Conservation (phyloP, 768 basidiomycete genomes). For the Exsudoporus frostii region DNA sequence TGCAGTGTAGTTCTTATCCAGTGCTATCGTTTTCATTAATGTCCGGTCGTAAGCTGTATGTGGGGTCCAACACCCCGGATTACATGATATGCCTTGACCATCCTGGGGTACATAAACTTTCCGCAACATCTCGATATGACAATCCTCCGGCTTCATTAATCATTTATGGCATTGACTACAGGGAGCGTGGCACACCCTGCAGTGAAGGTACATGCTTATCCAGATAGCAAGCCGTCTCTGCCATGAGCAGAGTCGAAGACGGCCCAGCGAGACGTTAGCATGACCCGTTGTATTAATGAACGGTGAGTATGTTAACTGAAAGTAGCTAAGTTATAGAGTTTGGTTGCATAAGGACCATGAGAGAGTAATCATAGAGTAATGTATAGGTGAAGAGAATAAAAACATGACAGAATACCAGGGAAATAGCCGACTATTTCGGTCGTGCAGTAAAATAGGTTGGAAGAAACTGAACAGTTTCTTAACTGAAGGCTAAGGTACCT, state of each 20-base stretch:
- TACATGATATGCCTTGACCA: conserved; percentile 18
- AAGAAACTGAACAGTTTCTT: background rate
- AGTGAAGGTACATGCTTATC: conserved; percentile 13
- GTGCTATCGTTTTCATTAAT: background rate
- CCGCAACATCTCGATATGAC: too few relatives aligned
- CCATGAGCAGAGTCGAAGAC: background rate
- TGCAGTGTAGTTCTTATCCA: background rate
- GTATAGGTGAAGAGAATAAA: conserved; percentile 7
- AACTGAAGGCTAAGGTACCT: conserved; percentile 38
- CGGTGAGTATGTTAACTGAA: background rate
- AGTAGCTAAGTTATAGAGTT: background rate
- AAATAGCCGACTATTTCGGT: background rate
- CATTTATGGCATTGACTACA: conserved; percentile 16
- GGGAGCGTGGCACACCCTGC: conserved; percentile 2
- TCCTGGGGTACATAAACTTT: background rate
- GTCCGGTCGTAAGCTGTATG: background rate
- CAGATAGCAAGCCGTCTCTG: too few relatives aligned
- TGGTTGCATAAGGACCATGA: background rate
- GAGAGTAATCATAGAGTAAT: background rate
- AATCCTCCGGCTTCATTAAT: too few relatives aligned
- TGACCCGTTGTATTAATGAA: background rate
- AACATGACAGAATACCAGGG: background rate
- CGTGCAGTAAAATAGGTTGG: background rate
- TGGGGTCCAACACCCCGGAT: background rate
- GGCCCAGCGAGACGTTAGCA: conserved; percentile 8